These are phyloP conservation scores for Wallacemonas collosoma DNA, from an alignment of 208 protist genomes.

Conservation along the genomic window DNA sequence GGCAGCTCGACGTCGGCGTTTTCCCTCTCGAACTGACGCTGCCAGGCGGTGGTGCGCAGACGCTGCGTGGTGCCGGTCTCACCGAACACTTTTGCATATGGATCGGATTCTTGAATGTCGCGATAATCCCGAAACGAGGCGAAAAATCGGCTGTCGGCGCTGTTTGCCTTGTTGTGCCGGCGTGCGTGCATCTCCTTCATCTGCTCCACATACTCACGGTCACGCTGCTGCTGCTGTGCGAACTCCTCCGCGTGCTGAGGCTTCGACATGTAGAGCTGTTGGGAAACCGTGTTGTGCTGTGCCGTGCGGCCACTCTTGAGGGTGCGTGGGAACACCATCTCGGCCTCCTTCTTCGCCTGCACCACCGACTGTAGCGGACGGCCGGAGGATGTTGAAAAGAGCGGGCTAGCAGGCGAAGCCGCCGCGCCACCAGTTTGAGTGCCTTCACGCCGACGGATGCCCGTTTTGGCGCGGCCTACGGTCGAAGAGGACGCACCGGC, in stretches of 20 bases:
- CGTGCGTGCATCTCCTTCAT: constrained; percentile 39
- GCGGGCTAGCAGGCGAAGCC: background rate
- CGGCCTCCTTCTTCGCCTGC: constrained; percentile 44
- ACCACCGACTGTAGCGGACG: constrained; percentile 56
- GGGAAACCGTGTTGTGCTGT: constrained; percentile 60
- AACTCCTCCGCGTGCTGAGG: constrained; percentile 35
- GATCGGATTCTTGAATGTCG: constrained; percentile 76
- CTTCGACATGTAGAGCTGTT: constrained; percentile 61
- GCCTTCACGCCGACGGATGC: constrained; percentile 7
- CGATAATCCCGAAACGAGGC: constrained; percentile 58
- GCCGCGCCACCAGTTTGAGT: background rate
- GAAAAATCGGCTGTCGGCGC: constrained; percentile 73
- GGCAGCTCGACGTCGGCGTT: constrained; percentile 79
- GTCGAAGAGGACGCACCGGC: background rate
- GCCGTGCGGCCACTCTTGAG: constrained; percentile 77
- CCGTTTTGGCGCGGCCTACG: background rate
- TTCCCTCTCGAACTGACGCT: constrained; percentile 88
- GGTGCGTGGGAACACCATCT: constrained; percentile 68
- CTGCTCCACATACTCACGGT: constrained; percentile 48
- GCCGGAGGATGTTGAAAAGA: constrained; percentile 19
- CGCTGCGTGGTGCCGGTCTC: constrained; percentile 52
- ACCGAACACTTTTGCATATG: constrained; percentile 71
- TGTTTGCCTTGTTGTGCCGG: constrained; percentile 22
- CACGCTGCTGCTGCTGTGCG: constrained; percentile 39
- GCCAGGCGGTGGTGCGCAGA: constrained; percentile 79